Evolutionary conservation across 2,329 filamentous ascomycete genomes (phyloP), one percentile per base, ranked within the genome.

Genomic region (Hawksworthiomyces lignivorus): DNA sequence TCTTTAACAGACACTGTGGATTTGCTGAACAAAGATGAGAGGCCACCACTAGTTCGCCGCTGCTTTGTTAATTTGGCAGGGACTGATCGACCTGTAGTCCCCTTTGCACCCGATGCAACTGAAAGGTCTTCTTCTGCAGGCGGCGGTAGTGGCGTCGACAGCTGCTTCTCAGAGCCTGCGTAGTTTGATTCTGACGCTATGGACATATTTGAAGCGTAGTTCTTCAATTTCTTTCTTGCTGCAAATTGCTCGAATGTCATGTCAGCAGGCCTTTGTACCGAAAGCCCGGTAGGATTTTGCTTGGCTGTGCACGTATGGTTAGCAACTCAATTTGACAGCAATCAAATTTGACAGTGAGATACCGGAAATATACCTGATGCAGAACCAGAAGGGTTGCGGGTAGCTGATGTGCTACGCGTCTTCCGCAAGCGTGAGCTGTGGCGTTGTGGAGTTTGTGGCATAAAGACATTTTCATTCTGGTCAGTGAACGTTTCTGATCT

Each of bases 401-500:
- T 35, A 5, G 44, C 45, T 4, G 45, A 49, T 8, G 37, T 39
- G 39, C 48, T 49, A 18, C 48, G 45, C 5, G 43, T 38, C 37
- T 48, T 48, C 5, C 48, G 43, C 11, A 48, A 27, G 12, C 39
- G 32, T 2, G 40, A 14, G 18, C 26, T 28, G 4, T 30, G 31
- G 11, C 27, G 31, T 14, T 24, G 19, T 3, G 43, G 30, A 4
- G 34, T 31, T 9, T 43, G 35, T 18, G 28, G 30, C 4, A 34
- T 33, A 26, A 38, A 24, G 7, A 21, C 19, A 10, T 26, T 28
- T 40, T 41, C 27, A 19, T 47, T 27, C 26, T 39, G 5, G 17
- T 40, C 39, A 8, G 22, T 33, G 31, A 50, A 50, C 26, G 45
- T 44, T 27, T 48, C 47, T 5, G 49, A 51, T 18, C 39, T 43